Base-by-base conservation (phyloP, 129 eudicot genomes). In the Lonicera japonica region DNA sequence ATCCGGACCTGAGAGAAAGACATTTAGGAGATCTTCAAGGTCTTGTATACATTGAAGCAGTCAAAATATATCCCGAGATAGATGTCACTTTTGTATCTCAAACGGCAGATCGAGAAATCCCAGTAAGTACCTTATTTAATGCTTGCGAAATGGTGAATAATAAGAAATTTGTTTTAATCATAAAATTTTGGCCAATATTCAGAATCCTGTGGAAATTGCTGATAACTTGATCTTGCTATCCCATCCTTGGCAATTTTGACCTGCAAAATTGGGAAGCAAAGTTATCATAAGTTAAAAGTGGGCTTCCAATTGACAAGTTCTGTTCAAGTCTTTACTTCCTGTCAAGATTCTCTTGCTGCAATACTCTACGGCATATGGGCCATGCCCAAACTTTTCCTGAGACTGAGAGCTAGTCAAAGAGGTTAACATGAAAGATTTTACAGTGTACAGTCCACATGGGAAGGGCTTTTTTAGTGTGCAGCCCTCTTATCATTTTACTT, bases 11-110 rank as follows among this genome's bases (percentile, higher is more conserved):
- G 56, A 77, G 97, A 62, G 97, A 90, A 70, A 86, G 95, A 73
- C 80, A 90, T 72, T 56, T 83, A 51, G 97, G 97, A 60, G 95
- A 73, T 73, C 95, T 90, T 81, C 97, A 90, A 84, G 97, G 95
- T 70, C 51, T 77, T 61, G 85, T 75, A 21, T 82, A 60, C 54
- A 34, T 54, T 56, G 97, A 84, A 25, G 73, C 71, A 64, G 73
- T 82, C 19, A 84, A 64, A 74, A 22, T 66, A 45, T 70, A 67
- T 36, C 85, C 95, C 15, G 66, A 72, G 79, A 95, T 95, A 73
- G 76, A 79, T 61, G 56, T 76, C 66, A 94, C 94, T 53, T 83
- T 86, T 48, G 61, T 67, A 21, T 86, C 89, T 55, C 55, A 58
- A 16, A 61, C 75, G 43, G 74, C 43, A 3, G 94, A 91, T 60